Evolutionary conservation across 1,284 basidiomycete genomes (phyloP), one percentile per base, ranked within the genome.

Genomic region (Phlebopus sp.): DNA sequence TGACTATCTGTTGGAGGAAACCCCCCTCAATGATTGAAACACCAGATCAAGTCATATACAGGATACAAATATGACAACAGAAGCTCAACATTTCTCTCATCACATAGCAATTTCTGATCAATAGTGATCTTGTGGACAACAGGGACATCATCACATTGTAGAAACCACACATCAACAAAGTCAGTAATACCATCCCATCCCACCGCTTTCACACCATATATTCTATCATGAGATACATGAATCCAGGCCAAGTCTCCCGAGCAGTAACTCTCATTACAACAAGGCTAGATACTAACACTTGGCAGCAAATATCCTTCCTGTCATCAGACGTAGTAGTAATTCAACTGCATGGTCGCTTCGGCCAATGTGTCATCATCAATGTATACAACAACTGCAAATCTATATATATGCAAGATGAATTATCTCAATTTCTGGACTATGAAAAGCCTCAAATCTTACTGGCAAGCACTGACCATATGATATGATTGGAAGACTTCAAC

Each of bases 401-500:
- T 39, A 51, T 60, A 27, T 10, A 47, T 1, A 53, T 57, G 39
- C 8, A 17, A 25, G 25, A 25, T 8, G 25, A 25, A 8, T 25
- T 25, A 25, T 25, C 25, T 25, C 25, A 8, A 25, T 25, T 25
- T 8, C 25, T 25, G 25, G 25, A 25, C 25, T 8, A 25, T 25
- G 25, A 25, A 25, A 19, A 25, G 25, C 25, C 25, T 25, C 25
- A 25, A 25, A 14, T 14, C 1, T 11, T 10, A 5, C 44, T 6
- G 4, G 11, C 4, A 7, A 34, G 25, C 50, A 39, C 11, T 23
- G 47, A 38, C n/a, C 54, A 60, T 13, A 39, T 66, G 14, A 50
- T 73, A 4, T 73, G 69, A 69, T 52, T 65, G 0, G 75, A 75
- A 0, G 74, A 79, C 57, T 78, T 78, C 66, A 79, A 78, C 58